Evolutionary conservation across 208 protist species (phyloP), one percentile per base, ranked within the genome.

Genomic region (Wallacemonas collosoma): DNA sequence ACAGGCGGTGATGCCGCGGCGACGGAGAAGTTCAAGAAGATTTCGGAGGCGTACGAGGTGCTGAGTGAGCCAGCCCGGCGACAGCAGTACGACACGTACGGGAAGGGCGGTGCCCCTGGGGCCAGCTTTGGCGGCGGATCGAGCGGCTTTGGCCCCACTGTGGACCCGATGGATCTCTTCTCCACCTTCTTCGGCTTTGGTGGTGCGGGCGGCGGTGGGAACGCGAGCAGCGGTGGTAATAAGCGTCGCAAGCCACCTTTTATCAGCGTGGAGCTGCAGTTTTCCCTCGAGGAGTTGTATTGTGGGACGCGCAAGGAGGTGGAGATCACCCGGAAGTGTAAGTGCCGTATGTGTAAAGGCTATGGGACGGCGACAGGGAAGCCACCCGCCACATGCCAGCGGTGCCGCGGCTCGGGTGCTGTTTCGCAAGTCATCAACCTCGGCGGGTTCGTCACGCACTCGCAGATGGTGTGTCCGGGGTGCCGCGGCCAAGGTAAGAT

Each of bases 251-350:
- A 77, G 65, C 71, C 99, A 40, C 66, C 80, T 1, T 94, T 98
- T 70, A 82, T 99, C 53, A 74, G 93, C 61, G 86, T 98, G 66
- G 86, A 91, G 69, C 73, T 99, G 58, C 73, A 85, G 53, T 93
- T 98, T 50, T 88, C 90, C 6, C 89, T 99, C 39, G 98, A 99
- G 72, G 93, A 99, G 75, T 78, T 99, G 36, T 99, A 99, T 87
- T 99, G 95, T 40, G 98, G 98, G 41, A 98, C 96, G 61, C 89
- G 85, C 7, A 90, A 88, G 68, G 97, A 98, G 74, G 57, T 99
- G 38, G 78, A 83, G 35, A 83, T 99, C 58, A 83, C n/a, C 39
- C 85, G 89, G 11, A 74, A 86, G 40, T 76, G 88, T 1, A 73
- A 69, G n/a, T 98, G 95, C 71, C 38, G 68, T 0, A n/a, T 12